A percentile compares a stretch with the other conserved stretches of the same genome.
Evolutionary conservation across 805 yeast species (phyloP).

Genomic region (Tetrapisispora arboricola): DNA sequence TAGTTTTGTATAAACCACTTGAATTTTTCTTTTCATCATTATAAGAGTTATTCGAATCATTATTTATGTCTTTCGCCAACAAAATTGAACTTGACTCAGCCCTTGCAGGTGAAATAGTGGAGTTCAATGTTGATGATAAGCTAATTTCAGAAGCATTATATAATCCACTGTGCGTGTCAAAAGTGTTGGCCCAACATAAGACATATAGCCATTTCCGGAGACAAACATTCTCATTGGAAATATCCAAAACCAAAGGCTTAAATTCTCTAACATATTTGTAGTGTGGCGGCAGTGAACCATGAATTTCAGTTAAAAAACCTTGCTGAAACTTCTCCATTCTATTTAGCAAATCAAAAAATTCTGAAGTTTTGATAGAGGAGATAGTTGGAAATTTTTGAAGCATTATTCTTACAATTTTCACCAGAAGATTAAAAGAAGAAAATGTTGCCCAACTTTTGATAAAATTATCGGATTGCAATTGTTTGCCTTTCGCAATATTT

Average conservation of each 20-base stretch:
- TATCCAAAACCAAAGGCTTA: slow-evolving; percentile 8
- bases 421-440: slow-evolving; percentile 12
- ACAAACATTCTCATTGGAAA: slow-evolving; percentile 6
- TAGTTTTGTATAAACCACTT: slow-evolving; percentile 1
- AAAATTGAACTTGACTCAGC: background rate
- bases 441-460: slow-evolving; percentile 21
- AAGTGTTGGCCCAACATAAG: slow-evolving; percentile 23
- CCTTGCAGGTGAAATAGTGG: background rate
- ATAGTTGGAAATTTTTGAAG: slow-evolving; percentile 19
- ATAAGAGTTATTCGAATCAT: slow-evolving; percentile 3
- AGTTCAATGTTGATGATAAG: background rate
- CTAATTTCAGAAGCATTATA: slow-evolving; percentile 7
- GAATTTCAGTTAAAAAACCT: slow-evolving; percentile 7
- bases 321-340: slow-evolving; percentile 13
- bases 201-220: slow-evolving; percentile 18
- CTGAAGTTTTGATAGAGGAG: slow-evolving; percentile 16
- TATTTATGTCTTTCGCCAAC: slow-evolving; percentile 4
- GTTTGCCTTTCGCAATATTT: slow-evolving; percentile 16
- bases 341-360: slow-evolving; percentile 12
- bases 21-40: slow-evolving; percentile 1
- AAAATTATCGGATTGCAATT: slow-evolving; percentile 8
- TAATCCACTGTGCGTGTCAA: slow-evolving; percentile 17
- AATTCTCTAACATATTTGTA: slow-evolving; percentile 5
- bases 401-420: slow-evolving; percentile 13
- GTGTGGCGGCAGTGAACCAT: slow-evolving; percentile 9